phyloP scores from a whole-genome alignment of 768 basidiomycete genomes.

The Collybia mongolica region DNA sequence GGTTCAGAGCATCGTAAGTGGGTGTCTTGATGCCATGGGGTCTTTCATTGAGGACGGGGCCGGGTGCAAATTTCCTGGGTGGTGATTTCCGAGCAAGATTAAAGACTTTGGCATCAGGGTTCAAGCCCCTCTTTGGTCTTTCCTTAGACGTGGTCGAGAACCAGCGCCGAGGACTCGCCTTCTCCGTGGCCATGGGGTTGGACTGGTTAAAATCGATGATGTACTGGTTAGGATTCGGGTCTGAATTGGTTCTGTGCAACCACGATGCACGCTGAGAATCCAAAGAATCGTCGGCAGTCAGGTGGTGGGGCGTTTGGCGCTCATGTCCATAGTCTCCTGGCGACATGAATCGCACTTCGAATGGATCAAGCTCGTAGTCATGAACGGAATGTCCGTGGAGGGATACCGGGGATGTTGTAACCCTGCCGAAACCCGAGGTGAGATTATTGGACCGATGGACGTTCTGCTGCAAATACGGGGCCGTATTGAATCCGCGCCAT shows the following conservation, averaged over 20 bases:
- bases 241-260: constrained; percentile 32
- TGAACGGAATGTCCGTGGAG: constrained; percentile 19
- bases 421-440: constrained; percentile 13
- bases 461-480: constrained; percentile 8
- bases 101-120: constrained; percentile 87
- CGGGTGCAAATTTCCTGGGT: constrained; percentile 14
- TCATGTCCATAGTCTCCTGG: constrained; percentile 24
- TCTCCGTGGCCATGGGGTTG: constrained; percentile 15
- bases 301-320: constrained; percentile 3
- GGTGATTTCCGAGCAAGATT: constrained; percentile 41
- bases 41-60: constrained; percentile 10
- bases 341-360: constrained; percentile 40
- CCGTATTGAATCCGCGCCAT: constrained; percentile 35
- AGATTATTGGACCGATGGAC: constrained; percentile 9
- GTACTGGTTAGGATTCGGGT: constrained; percentile 22
- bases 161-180: constrained; percentile 43
- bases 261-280: constrained; percentile 28
- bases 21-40: constrained; percentile 10
- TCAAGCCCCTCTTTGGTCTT: constrained; percentile 66
- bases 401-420: constrained; percentile 42
- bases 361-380: constrained; percentile 42
- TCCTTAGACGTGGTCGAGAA: constrained; percentile 41
- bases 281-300: constrained; percentile 20
- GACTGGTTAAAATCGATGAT: constrained; percentile 12
- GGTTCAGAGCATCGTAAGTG: constrained; percentile 58